A percentile compares a stretch with the other conserved stretches of the same genome.
Conservation (phyloP, 108 stramenopile genomes). For the Chaetoceros tenuissimus region DNA sequence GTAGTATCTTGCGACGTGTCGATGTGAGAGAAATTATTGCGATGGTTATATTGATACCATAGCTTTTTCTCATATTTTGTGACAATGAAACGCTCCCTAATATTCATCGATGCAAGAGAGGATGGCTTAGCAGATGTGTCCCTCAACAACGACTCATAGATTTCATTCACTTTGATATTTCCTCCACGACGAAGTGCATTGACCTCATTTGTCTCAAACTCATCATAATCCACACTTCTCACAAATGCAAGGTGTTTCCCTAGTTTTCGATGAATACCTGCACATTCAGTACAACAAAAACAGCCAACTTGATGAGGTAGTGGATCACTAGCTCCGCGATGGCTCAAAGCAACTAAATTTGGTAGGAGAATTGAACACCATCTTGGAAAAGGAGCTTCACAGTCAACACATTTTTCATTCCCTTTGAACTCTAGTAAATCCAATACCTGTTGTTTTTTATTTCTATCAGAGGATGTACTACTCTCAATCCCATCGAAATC, state of each 20-base stretch:
- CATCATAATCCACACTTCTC: slow-evolving; percentile 3
- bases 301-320: background rate
- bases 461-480: background rate
- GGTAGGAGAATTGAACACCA: background rate
- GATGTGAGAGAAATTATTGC: background rate
- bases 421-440: background rate
- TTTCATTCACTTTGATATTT: background rate
- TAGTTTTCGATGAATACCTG: background rate
- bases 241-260: background rate
- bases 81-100: background rate
- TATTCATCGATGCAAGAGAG: background rate
- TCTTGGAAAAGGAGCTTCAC: background rate
- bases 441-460: background rate
- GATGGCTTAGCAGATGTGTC: background rate
- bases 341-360: background rate
- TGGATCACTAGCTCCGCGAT: background rate
- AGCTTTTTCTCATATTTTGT: background rate
- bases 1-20: background rate
- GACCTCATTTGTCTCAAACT: background rate
- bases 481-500: background rate
- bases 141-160: background rate
- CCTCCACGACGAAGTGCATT: background rate
- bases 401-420: background rate
- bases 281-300: slow-evolving; percentile 1
- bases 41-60: background rate